Conservation (phyloP, 2,329 filamentous ascomycete species). For the Aurifilum marmelostoma region DNA sequence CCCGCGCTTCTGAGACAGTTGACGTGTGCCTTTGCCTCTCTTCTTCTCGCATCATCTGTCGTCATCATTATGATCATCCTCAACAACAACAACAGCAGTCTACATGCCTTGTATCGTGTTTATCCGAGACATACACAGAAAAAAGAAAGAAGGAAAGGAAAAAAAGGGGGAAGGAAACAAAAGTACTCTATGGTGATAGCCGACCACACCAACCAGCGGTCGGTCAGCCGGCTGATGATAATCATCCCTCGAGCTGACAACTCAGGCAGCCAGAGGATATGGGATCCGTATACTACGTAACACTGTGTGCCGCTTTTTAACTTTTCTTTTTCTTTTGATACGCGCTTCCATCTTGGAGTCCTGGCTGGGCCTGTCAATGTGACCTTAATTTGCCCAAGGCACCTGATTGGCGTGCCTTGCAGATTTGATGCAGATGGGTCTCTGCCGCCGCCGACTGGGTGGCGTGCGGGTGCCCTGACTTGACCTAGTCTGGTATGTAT, state of each 20-base stretch:
- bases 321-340: not conserved
- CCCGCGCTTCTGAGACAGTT: slow-evolving; percentile 6
- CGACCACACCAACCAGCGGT: not conserved
- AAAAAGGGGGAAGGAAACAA: not conserved
- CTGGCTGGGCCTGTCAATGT: slow-evolving; percentile 7
- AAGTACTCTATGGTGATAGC: not conserved
- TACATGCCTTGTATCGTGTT: not conserved
- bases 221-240: not conserved
- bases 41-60: not conserved
- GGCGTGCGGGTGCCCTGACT: slow-evolving; percentile 23
- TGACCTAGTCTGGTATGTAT: slow-evolving; percentile 9
- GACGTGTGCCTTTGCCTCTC: slow-evolving; percentile 1
- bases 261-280: not conserved
- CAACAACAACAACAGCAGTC: not conserved
- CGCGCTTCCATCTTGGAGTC: not conserved
- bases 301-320: not conserved
- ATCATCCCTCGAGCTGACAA: not conserved
- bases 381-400: slow-evolving; percentile 27
- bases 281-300: not conserved
- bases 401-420: slow-evolving; percentile 30
- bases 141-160: not conserved
- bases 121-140: not conserved
- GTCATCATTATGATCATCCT: too few species aligned
- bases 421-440: slow-evolving; percentile 18
- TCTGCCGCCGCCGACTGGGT: not conserved